phyloP scores from a whole-genome alignment of 2,329 filamentous ascomycete genomes.

The Xylariaceae sp. region DNA sequence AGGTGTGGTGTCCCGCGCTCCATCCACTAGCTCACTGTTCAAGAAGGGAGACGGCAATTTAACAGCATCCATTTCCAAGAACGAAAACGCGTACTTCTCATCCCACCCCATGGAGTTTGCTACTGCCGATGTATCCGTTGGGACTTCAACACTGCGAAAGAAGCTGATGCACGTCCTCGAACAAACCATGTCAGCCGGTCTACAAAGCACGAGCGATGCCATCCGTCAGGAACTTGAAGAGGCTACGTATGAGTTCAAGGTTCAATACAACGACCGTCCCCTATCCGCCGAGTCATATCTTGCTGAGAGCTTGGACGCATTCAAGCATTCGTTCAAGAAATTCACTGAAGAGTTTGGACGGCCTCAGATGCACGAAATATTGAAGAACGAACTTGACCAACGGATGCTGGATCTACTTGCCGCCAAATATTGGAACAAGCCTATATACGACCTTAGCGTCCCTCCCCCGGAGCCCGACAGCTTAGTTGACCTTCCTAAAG shows the following conservation, averaged over 20 bases:
- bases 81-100: conserved; percentile 83
- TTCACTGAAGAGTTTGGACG: conserved; percentile 88
- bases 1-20: conserved; percentile 83
- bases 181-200: conserved; percentile 90
- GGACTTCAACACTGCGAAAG: conserved; percentile 80
- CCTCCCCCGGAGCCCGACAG: conserved; percentile 63
- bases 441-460: conserved; percentile 72
- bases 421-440: conserved; percentile 95
- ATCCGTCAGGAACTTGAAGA: conserved; percentile 95
- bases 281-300: conserved; percentile 94
- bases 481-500: conserved; percentile 73
- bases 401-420: conserved; percentile 89
- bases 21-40: conserved; percentile 66
- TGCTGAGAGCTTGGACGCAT: conserved; percentile 87
- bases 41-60: conserved; percentile 77
- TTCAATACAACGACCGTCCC: conserved; percentile 96
- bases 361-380: conserved; percentile 77
- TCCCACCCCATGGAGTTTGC: conserved; percentile 77
- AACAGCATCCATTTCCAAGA: conserved; percentile 72
- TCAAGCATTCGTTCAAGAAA: conserved; percentile 96
- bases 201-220: conserved; percentile 83
- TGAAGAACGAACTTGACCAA: conserved; percentile 91
- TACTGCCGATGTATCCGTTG: conserved; percentile 66
- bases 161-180: conserved; percentile 97
- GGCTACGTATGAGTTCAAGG: conserved; percentile 97